Evolutionary conservation across 2,329 filamentous ascomycete species (phyloP).

Genomic region (Zymoseptoria brevis): DNA sequence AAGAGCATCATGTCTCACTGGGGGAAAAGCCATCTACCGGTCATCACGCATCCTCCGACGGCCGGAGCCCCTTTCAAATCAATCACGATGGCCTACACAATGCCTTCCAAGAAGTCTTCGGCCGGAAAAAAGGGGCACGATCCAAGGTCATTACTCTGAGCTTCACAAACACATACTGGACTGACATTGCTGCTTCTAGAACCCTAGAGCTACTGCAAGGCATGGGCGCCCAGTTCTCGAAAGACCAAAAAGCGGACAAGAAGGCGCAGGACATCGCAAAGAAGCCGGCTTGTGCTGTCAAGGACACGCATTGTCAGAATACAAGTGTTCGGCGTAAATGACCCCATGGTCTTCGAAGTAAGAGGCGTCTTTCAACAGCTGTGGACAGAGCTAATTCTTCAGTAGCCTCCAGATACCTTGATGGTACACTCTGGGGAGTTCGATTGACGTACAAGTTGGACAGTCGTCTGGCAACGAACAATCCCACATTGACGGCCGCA

Average conservation of each 20-base stretch:
- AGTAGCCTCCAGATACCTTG: not conserved
- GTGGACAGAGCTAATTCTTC: not conserved
- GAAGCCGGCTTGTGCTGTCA: not conserved
- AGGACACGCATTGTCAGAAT: not conserved
- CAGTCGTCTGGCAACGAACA: not conserved
- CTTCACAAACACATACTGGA: not conserved
- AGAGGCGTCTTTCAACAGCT: not conserved
- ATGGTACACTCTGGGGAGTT: not conserved
- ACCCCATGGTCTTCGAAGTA: not conserved
- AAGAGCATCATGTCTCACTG: not conserved
- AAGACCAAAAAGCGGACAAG: not conserved
- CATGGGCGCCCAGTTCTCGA: not conserved
- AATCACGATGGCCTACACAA: not conserved
- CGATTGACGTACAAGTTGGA: not conserved
- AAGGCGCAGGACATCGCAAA: not conserved
- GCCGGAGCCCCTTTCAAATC: not conserved
- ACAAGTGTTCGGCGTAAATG: not conserved
- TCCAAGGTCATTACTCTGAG: not conserved
- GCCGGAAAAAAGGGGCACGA: not conserved
- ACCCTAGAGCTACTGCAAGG: not conserved
- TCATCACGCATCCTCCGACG: not conserved
- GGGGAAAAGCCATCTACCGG: not conserved
- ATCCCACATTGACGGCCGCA: not conserved
- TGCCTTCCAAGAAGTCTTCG: not conserved
- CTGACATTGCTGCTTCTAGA: not conserved